Evolutionary conservation across 805 yeast species (phyloP), one percentile per base, ranked within the genome.

Genomic region (Candida silvatica): DNA sequence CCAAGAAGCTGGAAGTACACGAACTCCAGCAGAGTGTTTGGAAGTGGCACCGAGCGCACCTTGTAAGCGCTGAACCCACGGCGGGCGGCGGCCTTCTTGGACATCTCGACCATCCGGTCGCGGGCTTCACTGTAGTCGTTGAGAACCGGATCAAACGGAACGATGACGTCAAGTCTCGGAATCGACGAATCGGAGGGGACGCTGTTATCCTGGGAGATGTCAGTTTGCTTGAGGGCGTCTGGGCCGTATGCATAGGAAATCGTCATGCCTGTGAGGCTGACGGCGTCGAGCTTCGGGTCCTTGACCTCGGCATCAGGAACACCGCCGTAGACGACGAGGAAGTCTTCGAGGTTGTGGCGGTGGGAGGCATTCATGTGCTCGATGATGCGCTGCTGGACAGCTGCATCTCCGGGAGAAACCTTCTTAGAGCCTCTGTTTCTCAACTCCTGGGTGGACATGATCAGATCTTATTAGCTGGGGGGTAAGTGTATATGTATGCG

Each of bases 311-410:
- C 31, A 26, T 29, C 17, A 27, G 37, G 39, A 19, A 44, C 41
- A 11, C 38, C 30, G 3, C 37, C 88, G 48, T 77, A 84, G 23
- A 70, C 80, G 12, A 61, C 75, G 17, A 85, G 61, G 51, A 77
- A 83, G 58, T 87, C 96, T 46, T 70, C 73, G 22, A 87, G 61
- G 8, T 90, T 74, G 49, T 80, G 62, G 37, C 62, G 67, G 56
- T 86, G 95, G 61, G 77, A 83, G 41, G 66, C 66, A 65, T 85
- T 86, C 94, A 86, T 83, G 54, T 84, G 92, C 18, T 67, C 52
- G n/a, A 77, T 58, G 33, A 85, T 81, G 11, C 24, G 30, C 14
- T 31, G 29, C 8, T 29, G 6, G 24, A 14, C 15, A 11, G 3
- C 19, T 20, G 23, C 4, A n/a, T 8, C 12, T 23, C 29, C 17